Conservation (phyloP, 495 filamentous ascomycete genomes). For the Penicillium samsonianum region DNA sequence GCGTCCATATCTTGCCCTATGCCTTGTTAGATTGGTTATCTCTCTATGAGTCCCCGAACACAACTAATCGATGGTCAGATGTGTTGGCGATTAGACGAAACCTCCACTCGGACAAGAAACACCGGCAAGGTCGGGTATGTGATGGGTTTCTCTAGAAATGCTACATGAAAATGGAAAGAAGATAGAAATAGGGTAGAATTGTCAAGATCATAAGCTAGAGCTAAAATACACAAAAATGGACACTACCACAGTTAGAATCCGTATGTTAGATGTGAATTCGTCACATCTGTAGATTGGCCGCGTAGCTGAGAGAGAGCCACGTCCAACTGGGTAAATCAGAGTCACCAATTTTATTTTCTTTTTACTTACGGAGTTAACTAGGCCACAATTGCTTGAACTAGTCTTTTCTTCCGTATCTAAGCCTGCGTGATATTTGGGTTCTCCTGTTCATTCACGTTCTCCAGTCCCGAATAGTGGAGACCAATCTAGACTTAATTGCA, state of each 20-base stretch:
- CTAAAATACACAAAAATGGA: background rate
- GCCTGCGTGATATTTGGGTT: background rate
- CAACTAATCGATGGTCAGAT: constrained; percentile 43
- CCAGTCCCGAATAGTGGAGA: background rate
- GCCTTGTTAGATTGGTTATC: constrained; percentile 42
- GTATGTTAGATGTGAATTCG: background rate
- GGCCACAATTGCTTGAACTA: background rate
- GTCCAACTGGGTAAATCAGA: constrained; percentile 2
- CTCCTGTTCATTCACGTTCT: background rate
- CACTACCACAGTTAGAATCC: background rate
- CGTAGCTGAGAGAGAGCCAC: constrained; percentile 1
- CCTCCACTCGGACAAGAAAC: constrained; percentile 7
- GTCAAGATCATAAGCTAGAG: background rate
- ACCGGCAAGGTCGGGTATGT: constrained; percentile 20
- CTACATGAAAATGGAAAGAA: background rate
- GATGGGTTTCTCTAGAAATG: background rate
- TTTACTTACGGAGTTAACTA: background rate
- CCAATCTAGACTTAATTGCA: background rate
- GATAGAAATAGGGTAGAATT: background rate
- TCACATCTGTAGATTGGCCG: constrained; percentile 23
- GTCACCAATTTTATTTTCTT: background rate
- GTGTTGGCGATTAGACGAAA: constrained; percentile 12
- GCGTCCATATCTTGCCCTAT: constrained; percentile 46
- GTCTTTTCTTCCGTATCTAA: background rate
- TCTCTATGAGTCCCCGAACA: constrained; percentile 55